phyloP scores from a whole-genome alignment of 2,329 filamentous ascomycete species.

The Talaromyces sp. region DNA sequence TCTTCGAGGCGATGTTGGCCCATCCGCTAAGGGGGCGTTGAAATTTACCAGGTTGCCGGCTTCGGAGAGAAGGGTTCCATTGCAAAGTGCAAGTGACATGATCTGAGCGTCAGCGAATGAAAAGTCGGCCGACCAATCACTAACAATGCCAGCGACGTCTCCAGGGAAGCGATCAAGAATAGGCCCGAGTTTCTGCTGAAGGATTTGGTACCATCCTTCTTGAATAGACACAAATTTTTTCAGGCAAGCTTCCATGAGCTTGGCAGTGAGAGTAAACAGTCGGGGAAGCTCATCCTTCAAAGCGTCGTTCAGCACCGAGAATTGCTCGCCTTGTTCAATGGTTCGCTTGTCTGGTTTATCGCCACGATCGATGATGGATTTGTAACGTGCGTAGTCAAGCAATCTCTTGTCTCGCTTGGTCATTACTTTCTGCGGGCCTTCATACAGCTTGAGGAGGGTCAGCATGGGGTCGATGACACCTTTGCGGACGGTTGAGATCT shows the following conservation, averaged over 20 bases:
- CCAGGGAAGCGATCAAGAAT: slow-evolving; percentile 67
- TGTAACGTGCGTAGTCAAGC: slow-evolving; percentile 79
- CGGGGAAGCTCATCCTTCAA: slow-evolving; percentile 88
- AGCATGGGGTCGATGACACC: slow-evolving; percentile 83
- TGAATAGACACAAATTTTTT: slow-evolving; percentile 83
- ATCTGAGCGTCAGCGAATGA: slow-evolving; percentile 70
- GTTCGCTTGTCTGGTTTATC: slow-evolving; percentile 87
- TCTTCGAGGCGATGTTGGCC: slow-evolving; percentile 45
- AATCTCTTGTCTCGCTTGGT: slow-evolving; percentile 93
- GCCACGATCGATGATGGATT: slow-evolving; percentile 71
- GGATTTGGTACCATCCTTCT: slow-evolving; percentile 74
- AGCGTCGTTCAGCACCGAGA: slow-evolving; percentile 85
- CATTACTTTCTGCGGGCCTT: slow-evolving; percentile 82
- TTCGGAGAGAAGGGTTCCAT: slow-evolving; percentile 63
- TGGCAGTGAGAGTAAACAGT: slow-evolving; percentile 76
- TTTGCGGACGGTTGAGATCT: slow-evolving; percentile 66
- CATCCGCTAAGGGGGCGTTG: slow-evolving; percentile 48
- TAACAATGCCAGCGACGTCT: slow-evolving; percentile 69
- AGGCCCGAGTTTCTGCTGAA: slow-evolving; percentile 76
- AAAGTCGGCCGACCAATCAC: slow-evolving; percentile 75
- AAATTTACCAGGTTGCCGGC: slow-evolving; percentile 59
- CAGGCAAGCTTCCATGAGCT: slow-evolving; percentile 77
- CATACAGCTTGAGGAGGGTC: slow-evolving; percentile 72
- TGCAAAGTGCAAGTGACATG: slow-evolving; percentile 70
- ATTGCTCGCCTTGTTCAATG: slow-evolving; percentile 79